phyloP scores from a whole-genome alignment of 1,284 basidiomycete genomes.

The Meira nashicola region DNA sequence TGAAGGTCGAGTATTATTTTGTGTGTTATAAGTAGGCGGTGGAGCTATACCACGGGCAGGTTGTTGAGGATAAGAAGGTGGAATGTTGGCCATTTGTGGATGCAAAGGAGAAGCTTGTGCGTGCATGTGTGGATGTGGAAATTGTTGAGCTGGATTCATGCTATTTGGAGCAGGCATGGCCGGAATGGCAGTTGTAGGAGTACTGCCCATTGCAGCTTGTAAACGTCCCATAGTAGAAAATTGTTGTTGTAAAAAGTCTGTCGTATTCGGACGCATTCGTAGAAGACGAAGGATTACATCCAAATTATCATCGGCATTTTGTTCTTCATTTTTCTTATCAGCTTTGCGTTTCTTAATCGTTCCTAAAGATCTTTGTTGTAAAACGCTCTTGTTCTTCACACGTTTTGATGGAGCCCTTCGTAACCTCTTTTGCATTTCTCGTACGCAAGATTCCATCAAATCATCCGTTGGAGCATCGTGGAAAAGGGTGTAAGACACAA shows the following conservation, averaged over 20 bases:
- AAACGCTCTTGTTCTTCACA: constrained; percentile 62
- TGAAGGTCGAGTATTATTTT: neutral
- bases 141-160: neutral
- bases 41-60: too few species aligned
- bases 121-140: too few species aligned
- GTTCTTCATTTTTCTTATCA: constrained; percentile 68
- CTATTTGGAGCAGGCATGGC: neutral
- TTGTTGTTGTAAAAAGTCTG: constrained; percentile 19
- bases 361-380: constrained; percentile 79
- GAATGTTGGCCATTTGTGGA: too few species aligned
- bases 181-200: neutral
- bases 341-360: constrained; percentile 92
- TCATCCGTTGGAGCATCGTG: constrained; percentile 48
- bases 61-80: too few species aligned
- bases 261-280: constrained; percentile 17
- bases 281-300: constrained; percentile 16
- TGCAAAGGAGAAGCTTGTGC: too few species aligned
- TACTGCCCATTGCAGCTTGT: constrained; percentile 14
- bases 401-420: constrained; percentile 63
- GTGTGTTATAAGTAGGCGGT: too few species aligned
- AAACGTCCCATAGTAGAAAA: constrained; percentile 15
- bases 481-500: constrained; percentile 44
- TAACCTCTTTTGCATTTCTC: constrained; percentile 79
- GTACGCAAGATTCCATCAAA: constrained; percentile 74
- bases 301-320: constrained; percentile 16